These are phyloP conservation scores for Cryptosporidium ubiquitum DNA, from an alignment of 169 alveolate species.

Conservation along the genomic window DNA sequence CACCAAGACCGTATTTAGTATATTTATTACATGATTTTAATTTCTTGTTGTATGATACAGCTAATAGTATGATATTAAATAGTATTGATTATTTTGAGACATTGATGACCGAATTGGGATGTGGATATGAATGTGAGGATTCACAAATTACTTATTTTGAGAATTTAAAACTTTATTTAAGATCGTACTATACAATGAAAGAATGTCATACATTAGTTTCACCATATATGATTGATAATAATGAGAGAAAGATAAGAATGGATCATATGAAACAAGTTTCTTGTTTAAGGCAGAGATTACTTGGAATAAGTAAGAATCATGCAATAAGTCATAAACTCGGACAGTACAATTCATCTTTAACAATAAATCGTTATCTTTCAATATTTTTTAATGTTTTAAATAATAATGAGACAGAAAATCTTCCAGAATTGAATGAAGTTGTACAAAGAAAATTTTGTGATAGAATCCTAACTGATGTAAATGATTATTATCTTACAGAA, in stretches of 20 bases:
- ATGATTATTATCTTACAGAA: conserved; percentile 23
- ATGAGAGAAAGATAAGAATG: conserved; percentile 8
- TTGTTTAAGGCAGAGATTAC: conserved; percentile 55
- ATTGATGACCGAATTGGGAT: conserved; percentile 60
- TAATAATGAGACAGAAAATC: background rate
- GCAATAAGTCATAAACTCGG: conserved; percentile 69
- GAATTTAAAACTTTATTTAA: conserved; percentile 22
- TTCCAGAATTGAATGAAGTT: conserved; percentile 39
- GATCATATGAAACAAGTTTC: conserved; percentile 61
- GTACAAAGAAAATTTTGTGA: conserved; percentile 52
- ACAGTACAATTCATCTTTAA: conserved; percentile 47
- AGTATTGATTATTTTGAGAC: conserved; percentile 71
- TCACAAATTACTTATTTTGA: conserved; percentile 40
- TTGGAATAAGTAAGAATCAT: conserved; percentile 67
- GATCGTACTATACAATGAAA: conserved; percentile 60
- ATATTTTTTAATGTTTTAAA: conserved; percentile 36
- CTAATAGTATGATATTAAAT: conserved; percentile 47
- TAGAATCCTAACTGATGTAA: conserved; percentile 21
- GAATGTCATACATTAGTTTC: conserved; percentile 70
- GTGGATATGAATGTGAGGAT: conserved; percentile 61
- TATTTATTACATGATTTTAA: conserved; percentile 67
- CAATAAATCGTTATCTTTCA: conserved; percentile 46
- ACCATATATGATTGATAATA: conserved; percentile 12
- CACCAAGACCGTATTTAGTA: conserved; percentile 59
- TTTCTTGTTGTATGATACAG: conserved; percentile 46